These are phyloP conservation scores for Microbotryum silenes-acaulis DNA, from an alignment of 1,284 basidiomycete genomes.

Conservation along the genomic window DNA sequence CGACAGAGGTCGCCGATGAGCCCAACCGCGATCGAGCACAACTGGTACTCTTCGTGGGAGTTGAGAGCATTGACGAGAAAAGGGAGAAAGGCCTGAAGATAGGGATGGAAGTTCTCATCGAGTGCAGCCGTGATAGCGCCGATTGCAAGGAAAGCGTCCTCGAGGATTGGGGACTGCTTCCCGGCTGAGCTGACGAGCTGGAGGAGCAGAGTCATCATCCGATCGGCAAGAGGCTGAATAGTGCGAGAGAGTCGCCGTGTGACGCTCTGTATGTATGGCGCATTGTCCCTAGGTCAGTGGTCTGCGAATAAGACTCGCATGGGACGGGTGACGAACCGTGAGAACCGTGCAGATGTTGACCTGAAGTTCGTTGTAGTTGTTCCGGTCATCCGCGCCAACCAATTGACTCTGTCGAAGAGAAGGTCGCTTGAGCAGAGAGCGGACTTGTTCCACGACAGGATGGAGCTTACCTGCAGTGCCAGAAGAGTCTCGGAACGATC, in stretches of 20 bases:
- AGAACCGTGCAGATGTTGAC: conserved; percentile 89
- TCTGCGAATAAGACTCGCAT: too few relatives aligned
- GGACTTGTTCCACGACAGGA: conserved; percentile 11
- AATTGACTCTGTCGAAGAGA: conserved; percentile 65
- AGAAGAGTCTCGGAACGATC: conserved; percentile 83
- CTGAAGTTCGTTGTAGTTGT: conserved; percentile 98
- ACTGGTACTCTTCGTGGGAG: conserved; percentile 87
- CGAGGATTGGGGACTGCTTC: conserved; percentile 90
- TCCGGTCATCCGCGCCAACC: conserved; percentile 87
- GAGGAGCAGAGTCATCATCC: conserved; percentile 88
- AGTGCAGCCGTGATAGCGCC: conserved; percentile 72
- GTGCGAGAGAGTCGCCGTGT: conserved; percentile 74
- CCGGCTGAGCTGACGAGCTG: conserved; percentile 77
- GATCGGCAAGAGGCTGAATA: conserved; percentile 81
- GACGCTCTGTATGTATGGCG: conserved; percentile 52
- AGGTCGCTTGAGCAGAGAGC: neutral
- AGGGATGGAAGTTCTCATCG: conserved; percentile 76
- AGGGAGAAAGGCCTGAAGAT: conserved; percentile 82
- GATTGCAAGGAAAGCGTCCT: conserved; percentile 92
- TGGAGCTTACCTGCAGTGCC: conserved; percentile 55
- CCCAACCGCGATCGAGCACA: conserved; percentile 92
- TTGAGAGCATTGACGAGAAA: conserved; percentile 84
- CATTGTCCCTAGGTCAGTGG: neutral
- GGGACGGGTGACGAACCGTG: conserved; percentile 52
- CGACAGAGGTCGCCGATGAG: conserved; percentile 92